These are phyloP conservation scores for Orychophragmus violaceus DNA, from an alignment of 345 rosid genomes.

Conservation along the genomic window DNA sequence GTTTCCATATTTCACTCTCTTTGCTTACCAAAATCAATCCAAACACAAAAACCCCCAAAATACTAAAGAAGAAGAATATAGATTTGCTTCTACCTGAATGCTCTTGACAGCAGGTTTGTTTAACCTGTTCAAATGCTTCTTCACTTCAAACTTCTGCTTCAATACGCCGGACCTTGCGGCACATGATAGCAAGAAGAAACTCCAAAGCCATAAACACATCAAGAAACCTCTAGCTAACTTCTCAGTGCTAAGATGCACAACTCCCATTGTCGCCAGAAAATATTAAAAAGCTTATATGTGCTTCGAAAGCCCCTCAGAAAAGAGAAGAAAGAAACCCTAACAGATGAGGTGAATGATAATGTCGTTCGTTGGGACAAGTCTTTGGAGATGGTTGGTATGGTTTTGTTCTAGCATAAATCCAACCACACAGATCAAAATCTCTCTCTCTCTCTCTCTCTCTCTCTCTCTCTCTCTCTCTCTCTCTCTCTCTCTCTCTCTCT, in stretches of 20 bases:
- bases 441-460: background rate
- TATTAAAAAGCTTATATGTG: background rate
- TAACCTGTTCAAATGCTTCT: constrained; percentile 77
- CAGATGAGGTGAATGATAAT: background rate
- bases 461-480: too few species aligned
- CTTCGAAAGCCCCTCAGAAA: background rate
- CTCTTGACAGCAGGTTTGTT: constrained; percentile 76
- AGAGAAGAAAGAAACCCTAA: background rate
- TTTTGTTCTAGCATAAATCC: constrained; percentile 20
- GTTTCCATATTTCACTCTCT: too few species aligned
- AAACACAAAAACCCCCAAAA: constrained; percentile 12
- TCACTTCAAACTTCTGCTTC: constrained; percentile 65
- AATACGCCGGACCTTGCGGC: constrained; percentile 60
- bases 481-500: too few species aligned
- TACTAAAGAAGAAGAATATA: background rate
- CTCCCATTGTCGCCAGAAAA: constrained; percentile 22
- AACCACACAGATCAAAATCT: constrained; percentile 33
- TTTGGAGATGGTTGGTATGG: constrained; percentile 26
- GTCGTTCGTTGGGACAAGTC: constrained; percentile 10
- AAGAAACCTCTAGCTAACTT: constrained; percentile 24
- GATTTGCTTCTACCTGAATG: constrained; percentile 51
- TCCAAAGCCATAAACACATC: constrained; percentile 36
- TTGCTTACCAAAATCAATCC: background rate
- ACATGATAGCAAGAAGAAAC: constrained; percentile 38
- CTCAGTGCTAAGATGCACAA: constrained; percentile 33